phyloP scores from a whole-genome alignment of 345 rosid genomes.

The Hevea brasiliensis region DNA sequence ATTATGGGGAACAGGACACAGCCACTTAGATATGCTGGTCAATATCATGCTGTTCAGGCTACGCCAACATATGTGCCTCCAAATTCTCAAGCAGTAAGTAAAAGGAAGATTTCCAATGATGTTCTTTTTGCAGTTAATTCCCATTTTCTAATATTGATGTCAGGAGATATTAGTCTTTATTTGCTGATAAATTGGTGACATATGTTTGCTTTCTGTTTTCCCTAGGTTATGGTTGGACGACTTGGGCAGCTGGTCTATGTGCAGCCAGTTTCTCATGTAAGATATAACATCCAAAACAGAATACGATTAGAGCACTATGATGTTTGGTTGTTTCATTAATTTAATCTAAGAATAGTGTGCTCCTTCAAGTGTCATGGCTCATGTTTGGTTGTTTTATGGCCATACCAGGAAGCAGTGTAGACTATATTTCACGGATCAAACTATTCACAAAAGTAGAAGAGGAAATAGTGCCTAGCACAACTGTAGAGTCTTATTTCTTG shows the following conservation, averaged over 20 bases:
- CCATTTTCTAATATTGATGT: neutral
- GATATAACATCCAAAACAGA: constrained; percentile 21
- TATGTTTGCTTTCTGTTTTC: constrained; percentile 17
- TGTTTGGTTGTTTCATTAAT: constrained; percentile 4
- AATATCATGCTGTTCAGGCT: constrained; percentile 61
- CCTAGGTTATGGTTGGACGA: constrained; percentile 70
- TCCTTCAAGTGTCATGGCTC: neutral
- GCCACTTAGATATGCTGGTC: constrained; percentile 59
- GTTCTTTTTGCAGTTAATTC: neutral
- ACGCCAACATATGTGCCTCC: constrained; percentile 60
- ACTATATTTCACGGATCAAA: too few species aligned
- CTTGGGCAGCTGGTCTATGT: constrained; percentile 68
- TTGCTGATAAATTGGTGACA: constrained; percentile 4
- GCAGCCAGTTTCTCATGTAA: constrained; percentile 79
- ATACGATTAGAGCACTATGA: constrained; percentile 12
- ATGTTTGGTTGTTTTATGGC: neutral
- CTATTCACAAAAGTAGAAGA: too few species aligned
- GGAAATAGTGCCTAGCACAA: neutral
- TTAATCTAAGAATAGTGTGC: neutral
- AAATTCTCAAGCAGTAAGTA: constrained; percentile 61
- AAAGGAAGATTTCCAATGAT: constrained; percentile 8
- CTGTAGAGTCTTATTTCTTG: neutral
- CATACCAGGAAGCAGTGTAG: too few species aligned
- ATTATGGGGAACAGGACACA: constrained; percentile 56
- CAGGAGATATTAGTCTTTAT: constrained; percentile 9